A percentile compares a stretch with the other conserved stretches of the same genome.
Evolutionary conservation across 441 rosid species (phyloP).

Genomic region (Syzygium syzygioides): DNA sequence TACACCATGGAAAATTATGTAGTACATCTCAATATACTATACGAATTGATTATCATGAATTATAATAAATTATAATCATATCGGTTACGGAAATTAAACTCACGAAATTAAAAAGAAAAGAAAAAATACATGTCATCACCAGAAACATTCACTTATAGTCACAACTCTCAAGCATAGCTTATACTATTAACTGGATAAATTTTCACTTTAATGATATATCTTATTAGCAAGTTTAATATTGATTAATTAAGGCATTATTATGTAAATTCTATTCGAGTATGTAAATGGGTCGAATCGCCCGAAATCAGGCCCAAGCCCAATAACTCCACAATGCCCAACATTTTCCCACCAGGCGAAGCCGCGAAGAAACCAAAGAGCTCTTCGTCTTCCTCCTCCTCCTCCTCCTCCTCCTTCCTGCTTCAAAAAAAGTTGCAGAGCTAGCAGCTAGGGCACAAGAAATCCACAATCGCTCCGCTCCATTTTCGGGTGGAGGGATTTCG

Average conservation of each 20-base stretch:
- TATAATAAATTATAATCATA: not conserved
- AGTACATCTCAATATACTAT: fast-evolving
- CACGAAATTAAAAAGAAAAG: no score
- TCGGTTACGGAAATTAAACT: not conserved
- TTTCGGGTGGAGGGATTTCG: not conserved
- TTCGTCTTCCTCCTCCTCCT: not conserved
- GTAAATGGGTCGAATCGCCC: not conserved
- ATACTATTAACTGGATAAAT: not conserved
- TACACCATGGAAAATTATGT: not conserved
- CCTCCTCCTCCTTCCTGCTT: not conserved
- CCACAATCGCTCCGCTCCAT: not conserved
- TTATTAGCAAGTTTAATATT: not conserved
- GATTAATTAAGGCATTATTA: not conserved
- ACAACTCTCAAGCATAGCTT: not conserved
- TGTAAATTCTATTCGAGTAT: not conserved
- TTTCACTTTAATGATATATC: not conserved
- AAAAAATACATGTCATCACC: no score
- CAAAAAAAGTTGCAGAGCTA: not conserved
- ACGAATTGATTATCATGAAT: fast-evolving
- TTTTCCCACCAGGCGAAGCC: not conserved
- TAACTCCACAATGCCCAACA: not conserved
- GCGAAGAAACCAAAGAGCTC: not conserved
- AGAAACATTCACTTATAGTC: not conserved
- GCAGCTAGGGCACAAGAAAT: not conserved
- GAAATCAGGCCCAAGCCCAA: not conserved